These are phyloP conservation scores for Ceratocystiopsis minuta DNA, from an alignment of 2,329 filamentous ascomycete genomes.

Conservation along the genomic window DNA sequence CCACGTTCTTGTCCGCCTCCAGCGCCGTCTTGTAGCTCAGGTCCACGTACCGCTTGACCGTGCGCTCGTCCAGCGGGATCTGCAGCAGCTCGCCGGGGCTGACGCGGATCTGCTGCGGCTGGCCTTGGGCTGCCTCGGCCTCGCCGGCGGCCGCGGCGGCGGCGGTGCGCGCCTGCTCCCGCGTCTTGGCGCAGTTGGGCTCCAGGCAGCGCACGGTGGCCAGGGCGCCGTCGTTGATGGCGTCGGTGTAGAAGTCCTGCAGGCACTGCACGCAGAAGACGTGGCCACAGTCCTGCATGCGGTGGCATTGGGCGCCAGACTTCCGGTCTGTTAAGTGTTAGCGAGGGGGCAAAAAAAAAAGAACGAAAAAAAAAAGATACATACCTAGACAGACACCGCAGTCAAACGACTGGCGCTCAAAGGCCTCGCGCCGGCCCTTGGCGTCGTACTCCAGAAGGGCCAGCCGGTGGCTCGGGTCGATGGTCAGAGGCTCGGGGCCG, in stretches of 20 bases:
- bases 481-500: slow-evolving; percentile 26
- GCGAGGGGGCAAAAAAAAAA: background rate
- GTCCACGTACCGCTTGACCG: slow-evolving; percentile 69
- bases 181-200: slow-evolving; percentile 57
- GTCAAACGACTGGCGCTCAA: slow-evolving; percentile 70
- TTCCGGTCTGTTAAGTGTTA: slow-evolving; percentile 79
- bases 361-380: slow-evolving; percentile 6
- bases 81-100: slow-evolving; percentile 71
- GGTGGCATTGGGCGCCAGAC: slow-evolving; percentile 67
- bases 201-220: slow-evolving; percentile 62
- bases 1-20: slow-evolving; percentile 76
- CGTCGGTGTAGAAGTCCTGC: slow-evolving; percentile 75
- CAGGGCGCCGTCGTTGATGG: slow-evolving; percentile 73
- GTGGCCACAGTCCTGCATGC: slow-evolving; percentile 67
- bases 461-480: slow-evolving; percentile 43
- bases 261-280: slow-evolving; percentile 85
- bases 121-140: slow-evolving; percentile 18
- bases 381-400: slow-evolving; percentile 66
- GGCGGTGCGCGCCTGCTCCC: slow-evolving; percentile 13
- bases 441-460: slow-evolving; percentile 63
- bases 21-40: slow-evolving; percentile 86
- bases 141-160: no score
- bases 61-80: slow-evolving; percentile 51
- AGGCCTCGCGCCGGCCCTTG: slow-evolving; percentile 53
- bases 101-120: slow-evolving; percentile 43